Base-by-base conservation (phyloP, 495 filamentous ascomycete genomes). In the Pyrenopolyporus hunteri region DNA sequence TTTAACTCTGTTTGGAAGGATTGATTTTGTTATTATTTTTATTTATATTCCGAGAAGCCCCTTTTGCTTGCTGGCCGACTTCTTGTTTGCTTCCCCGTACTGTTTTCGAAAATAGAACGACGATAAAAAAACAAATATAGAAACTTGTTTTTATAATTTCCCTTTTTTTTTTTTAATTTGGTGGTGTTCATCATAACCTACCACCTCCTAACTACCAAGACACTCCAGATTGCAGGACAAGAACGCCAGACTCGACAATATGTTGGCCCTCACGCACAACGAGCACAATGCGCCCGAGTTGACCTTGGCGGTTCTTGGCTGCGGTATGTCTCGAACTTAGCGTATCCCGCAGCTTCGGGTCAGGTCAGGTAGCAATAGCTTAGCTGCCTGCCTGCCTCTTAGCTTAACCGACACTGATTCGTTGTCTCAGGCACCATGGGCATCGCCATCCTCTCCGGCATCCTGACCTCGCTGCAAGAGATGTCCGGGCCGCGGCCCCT, bases 361-460 rank as follows among this genome's bases (percentile, higher is more conserved):
- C n/a, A n/a, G 48, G 39, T 35, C 36, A 70, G 63, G 48, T 63
- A 46, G 63, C 19, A n/a, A n/a, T n/a, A n/a, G n/a, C n/a, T n/a
- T n/a, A n/a, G n/a, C n/a, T n/a, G n/a, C n/a, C n/a, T n/a, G n/a
- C n/a, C n/a, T n/a, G n/a, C n/a, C n/a, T n/a, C n/a, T n/a, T 5
- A 29, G 26, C 26, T 29, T 9, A 9, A 9, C 26, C 9, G 26
- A 29, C 26, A 4, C 26, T 9, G 26, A 5, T 4, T 29, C 26
- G n/a, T 51, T 23, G 13, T 39, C 6, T 17, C 14, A 83, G 90
- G 91, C 47, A 93, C 89, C 16, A 87, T 95, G 83, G 91, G 91
- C 40, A 88, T 90, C 37, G 89, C 91, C 29, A 92, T 95, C 63
- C 83, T 94, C 43, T 89, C 86, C 4, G 91, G 91, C 40, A 90